phyloP scores from a whole-genome alignment of 2,329 filamentous ascomycete genomes.

The Verruconis gallopava region DNA sequence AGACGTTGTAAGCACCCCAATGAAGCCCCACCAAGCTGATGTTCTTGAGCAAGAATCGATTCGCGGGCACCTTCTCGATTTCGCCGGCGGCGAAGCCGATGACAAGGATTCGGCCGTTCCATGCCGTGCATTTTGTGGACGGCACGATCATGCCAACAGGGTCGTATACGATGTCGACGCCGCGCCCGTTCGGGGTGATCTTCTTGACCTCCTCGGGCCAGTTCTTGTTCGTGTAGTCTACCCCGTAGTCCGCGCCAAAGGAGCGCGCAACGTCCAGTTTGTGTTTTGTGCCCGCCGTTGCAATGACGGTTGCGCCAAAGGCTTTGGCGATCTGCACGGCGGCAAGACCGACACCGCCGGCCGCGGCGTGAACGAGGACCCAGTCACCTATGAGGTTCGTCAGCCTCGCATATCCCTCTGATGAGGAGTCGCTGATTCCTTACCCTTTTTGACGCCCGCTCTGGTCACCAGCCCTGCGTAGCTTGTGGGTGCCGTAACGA shows the following conservation, averaged over 20 bases:
- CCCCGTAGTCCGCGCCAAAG: conserved; percentile 73
- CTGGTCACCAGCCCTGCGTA: conserved; percentile 73
- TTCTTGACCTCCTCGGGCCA: conserved; percentile 60
- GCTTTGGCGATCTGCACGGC: conserved; percentile 93
- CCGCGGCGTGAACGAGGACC: conserved; percentile 84
- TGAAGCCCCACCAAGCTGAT: conserved; percentile 80
- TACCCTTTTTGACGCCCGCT: conserved; percentile 54
- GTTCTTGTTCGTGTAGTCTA: conserved; percentile 58
- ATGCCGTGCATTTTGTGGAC: conserved; percentile 81
- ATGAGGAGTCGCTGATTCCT: neutral
- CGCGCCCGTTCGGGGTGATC: conserved; percentile 56
- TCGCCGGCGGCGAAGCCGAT: conserved; percentile 77
- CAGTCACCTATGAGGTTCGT: conserved; percentile 47
- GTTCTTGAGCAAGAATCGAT: conserved; percentile 87
- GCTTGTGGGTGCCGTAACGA: conserved; percentile 82
- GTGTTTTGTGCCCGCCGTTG: conserved; percentile 67
- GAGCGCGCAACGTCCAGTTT: conserved; percentile 68
- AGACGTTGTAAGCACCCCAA: conserved; percentile 73
- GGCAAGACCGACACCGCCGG: conserved; percentile 80
- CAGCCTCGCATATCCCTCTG: neutral
- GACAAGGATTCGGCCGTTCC: conserved; percentile 80
- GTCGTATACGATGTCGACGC: conserved; percentile 91
- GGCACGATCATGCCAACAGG: conserved; percentile 81
- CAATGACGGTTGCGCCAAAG: conserved; percentile 81
- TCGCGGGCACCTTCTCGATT: conserved; percentile 88